Evolutionary conservation across 768 basidiomycete species (phyloP), one percentile per base, ranked within the genome.

Genomic region (Astraeus odoratus): DNA sequence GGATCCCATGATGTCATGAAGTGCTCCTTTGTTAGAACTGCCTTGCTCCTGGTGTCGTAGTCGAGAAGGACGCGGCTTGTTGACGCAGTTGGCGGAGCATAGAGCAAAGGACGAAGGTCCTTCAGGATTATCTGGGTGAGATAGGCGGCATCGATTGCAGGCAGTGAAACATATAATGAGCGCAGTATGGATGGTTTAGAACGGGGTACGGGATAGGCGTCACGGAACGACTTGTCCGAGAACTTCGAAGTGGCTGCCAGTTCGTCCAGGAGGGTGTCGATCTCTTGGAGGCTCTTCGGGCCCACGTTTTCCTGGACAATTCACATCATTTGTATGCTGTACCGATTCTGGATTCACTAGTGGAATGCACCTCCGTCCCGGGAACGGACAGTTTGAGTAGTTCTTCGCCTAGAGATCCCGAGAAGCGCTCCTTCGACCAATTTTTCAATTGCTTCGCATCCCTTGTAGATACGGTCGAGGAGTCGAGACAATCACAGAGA

Each of bases 81-180:
- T 18, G 62, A 67, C 25, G 65, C 39, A 5, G 60, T 69, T 12
- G 74, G 72, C 0, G 83, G 66, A 3, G 88, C 83, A 51, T 87
- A 87, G 1, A 93, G 59, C 1, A 94, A 59, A 7, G 91, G 90
- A 23, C 82, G 76, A 0, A 97, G 66, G 59, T 97, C 93, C 51
- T 86, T 86, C 27, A 95, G 74, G 47, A 97, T 86, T 51, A 95
- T 83, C 56, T 97, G 93, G 0, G 86, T 84, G 39, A 94, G 67
- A 49, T 83, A 75, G 1, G 78, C 70, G 2, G 83, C 75, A 31
- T 87, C 83, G 9, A 64, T 62, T 0, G 89, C 80, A 1, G 79
- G 69, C 8, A 91, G 65, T 2, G 68, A 61, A 31, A 71, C 68
- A 51, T 79, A 92, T 3, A 94, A 70, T 13, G 67, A 60, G n/a